Percentiles rank a stretch among this genome's conserved stretches.
phyloP scores from a whole-genome alignment of 176 grass and related monocot species.

The Juncus effusus region DNA sequence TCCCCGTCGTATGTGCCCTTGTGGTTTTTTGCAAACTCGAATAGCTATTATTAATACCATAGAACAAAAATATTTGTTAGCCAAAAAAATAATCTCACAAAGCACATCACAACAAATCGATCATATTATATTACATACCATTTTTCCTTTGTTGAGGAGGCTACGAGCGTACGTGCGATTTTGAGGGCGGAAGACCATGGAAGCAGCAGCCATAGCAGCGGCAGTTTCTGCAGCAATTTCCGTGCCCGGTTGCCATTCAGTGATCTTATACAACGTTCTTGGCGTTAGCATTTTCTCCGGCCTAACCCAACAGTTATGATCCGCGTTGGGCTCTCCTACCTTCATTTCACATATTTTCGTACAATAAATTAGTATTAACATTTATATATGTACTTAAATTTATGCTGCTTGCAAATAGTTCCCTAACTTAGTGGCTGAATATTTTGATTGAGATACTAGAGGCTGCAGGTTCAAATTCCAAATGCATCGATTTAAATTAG shows the following conservation, averaged over 20 bases:
- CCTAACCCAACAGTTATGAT: slow-evolving; percentile 87
- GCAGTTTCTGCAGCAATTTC: slow-evolving; percentile 93
- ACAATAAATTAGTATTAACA: background rate
- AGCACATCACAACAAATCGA: too few relatives aligned
- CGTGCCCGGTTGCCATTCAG: slow-evolving; percentile 52
- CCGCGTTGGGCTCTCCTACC: slow-evolving; percentile 70
- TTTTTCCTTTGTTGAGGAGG: slow-evolving; percentile 92
- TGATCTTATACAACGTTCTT: slow-evolving; percentile 84
- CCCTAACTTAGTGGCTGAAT: background rate
- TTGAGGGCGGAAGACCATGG: slow-evolving; percentile 50
- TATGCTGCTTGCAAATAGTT: background rate
- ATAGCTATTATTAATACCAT: slow-evolving; percentile 40
- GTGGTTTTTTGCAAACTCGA: slow-evolving; percentile 58
- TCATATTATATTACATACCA: slow-evolving; percentile 30
- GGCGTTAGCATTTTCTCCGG: slow-evolving; percentile 90
- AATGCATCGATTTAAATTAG: too few relatives aligned
- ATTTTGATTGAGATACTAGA: too few relatives aligned
- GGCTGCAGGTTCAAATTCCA: too few relatives aligned
- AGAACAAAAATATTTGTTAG: background rate
- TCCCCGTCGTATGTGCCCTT: slow-evolving; percentile 86
- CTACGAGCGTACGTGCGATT: slow-evolving; percentile 49
- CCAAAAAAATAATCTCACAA: too few relatives aligned
- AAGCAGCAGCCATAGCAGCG: slow-evolving; percentile 72
- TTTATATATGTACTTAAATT: background rate
- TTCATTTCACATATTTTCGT: slow-evolving; percentile 9